phyloP scores from a whole-genome alignment of 225 moss, liverwort and hornwort species.

The Bryoerythrophyllum caledonicum region DNA sequence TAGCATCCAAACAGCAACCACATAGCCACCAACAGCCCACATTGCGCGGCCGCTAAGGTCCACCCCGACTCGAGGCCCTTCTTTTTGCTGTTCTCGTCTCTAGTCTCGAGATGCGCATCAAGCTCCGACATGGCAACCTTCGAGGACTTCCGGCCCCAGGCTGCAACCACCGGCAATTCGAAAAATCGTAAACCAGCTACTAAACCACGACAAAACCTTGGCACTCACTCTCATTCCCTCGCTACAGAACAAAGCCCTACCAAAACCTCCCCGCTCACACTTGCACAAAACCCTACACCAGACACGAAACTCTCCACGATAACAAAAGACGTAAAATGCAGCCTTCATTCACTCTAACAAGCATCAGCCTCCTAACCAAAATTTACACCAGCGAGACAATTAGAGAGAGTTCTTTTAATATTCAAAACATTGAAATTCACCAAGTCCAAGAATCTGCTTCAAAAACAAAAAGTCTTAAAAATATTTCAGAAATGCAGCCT shows the following conservation, averaged over 20 bases:
- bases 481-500: background rate
- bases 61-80: slow-evolving; percentile 28
- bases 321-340: background rate
- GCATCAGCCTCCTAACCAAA: background rate
- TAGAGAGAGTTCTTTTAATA: background rate
- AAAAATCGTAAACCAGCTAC: background rate
- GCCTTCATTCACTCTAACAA: background rate
- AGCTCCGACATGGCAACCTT: slow-evolving; percentile 39
- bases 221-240: too few relatives aligned
- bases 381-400: background rate
- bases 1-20: slow-evolving; percentile 45
- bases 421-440: too few relatives aligned
- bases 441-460: too few relatives aligned
- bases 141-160: slow-evolving; percentile 33
- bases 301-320: background rate
- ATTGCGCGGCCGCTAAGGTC: slow-evolving; percentile 23
- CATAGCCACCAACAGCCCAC: slow-evolving; percentile 33
- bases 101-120: background rate
- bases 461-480: background rate
- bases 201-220: background rate
- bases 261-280: too few relatives aligned
- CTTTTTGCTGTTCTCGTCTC: slow-evolving; percentile 32
- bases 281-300: background rate
- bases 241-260: too few relatives aligned
- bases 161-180: slow-evolving; percentile 47